phyloP scores from a whole-genome alignment of 805 yeast species.

The Kazachstania taianensis region DNA sequence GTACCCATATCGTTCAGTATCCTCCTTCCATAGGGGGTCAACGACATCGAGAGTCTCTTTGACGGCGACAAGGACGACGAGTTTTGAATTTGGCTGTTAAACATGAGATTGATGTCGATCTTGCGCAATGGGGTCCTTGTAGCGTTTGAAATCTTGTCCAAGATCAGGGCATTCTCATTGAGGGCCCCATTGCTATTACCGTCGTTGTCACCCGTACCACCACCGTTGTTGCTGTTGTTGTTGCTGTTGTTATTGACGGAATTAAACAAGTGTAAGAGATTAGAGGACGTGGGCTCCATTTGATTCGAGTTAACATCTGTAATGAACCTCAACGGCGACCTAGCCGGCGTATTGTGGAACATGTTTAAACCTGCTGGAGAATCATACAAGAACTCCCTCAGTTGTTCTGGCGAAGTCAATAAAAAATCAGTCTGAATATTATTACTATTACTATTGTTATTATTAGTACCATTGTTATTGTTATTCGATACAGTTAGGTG shows the following conservation, averaged over 20 bases:
- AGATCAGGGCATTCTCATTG: neutral
- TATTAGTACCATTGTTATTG: neutral
- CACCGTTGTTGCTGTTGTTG: slow-evolving; percentile 1
- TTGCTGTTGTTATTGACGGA: slow-evolving; percentile 4
- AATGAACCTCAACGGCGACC: slow-evolving; percentile 27
- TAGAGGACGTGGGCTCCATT: slow-evolving; percentile 7
- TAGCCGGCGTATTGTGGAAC: slow-evolving; percentile 28
- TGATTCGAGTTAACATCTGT: slow-evolving; percentile 9
- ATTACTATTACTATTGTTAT: slow-evolving; percentile 3
- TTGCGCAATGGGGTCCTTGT: slow-evolving; percentile 24
- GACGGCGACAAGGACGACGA: slow-evolving; percentile 24
- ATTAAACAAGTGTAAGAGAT: slow-evolving; percentile 9
- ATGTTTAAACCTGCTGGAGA: slow-evolving; percentile 27
- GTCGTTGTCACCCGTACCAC: neutral
- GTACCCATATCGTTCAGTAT: slow-evolving; percentile 26
- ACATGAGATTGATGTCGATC: slow-evolving; percentile 28
- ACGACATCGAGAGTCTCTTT: slow-evolving; percentile 19
- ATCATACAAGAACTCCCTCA: slow-evolving; percentile 27
- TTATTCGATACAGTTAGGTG: neutral
- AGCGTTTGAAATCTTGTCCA: too few species aligned
- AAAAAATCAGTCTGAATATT: slow-evolving; percentile 24
- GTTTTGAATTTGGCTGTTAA: slow-evolving; percentile 17
- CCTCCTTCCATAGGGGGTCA: slow-evolving; percentile 28
- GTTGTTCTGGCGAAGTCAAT: slow-evolving; percentile 28
- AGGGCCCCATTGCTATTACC: neutral